These are phyloP conservation scores for Neofusicoccum parvum DNA, from an alignment of 2,329 filamentous ascomycete genomes.

Conservation along the genomic window DNA sequence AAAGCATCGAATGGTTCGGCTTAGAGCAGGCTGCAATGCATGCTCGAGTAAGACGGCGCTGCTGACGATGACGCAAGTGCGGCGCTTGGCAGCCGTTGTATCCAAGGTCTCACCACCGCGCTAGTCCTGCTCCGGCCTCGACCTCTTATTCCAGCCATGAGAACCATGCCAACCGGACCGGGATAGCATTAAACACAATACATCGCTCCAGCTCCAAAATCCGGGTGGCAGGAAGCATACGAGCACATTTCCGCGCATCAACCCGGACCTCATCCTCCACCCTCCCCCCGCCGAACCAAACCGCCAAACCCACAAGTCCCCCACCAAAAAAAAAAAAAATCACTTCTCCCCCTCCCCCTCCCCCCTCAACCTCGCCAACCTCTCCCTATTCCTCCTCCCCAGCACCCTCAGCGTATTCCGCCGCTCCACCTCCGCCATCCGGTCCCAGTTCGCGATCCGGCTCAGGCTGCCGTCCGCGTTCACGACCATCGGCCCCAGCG, in stretches of 20 bases:
- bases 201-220: too few relatives aligned
- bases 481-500: constrained; percentile 73
- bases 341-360: constrained; percentile 11
- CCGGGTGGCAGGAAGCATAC: too few relatives aligned
- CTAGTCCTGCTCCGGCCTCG: neutral
- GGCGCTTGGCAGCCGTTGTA: neutral
- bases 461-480: constrained; percentile 72
- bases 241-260: too few relatives aligned
- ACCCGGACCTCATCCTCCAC: too few relatives aligned
- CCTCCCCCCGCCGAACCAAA: too few relatives aligned
- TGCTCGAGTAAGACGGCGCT: neutral
- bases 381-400: constrained; percentile 67
- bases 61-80: constrained; percentile 2
- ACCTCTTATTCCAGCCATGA: neutral
- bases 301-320: too few relatives aligned
- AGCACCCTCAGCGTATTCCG: constrained; percentile 68
- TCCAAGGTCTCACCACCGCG: neutral
- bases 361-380: constrained; percentile 58
- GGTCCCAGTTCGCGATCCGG: constrained; percentile 71
- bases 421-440: constrained; percentile 70
- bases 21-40: too few relatives aligned
- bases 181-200: neutral
- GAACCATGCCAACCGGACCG: too few relatives aligned
- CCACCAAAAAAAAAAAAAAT: too few relatives aligned
- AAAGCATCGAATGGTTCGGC: neutral